Evolutionary conservation across 441 rosid species (phyloP), one percentile per base, ranked within the genome.

Genomic region (Croton laevigatus): DNA sequence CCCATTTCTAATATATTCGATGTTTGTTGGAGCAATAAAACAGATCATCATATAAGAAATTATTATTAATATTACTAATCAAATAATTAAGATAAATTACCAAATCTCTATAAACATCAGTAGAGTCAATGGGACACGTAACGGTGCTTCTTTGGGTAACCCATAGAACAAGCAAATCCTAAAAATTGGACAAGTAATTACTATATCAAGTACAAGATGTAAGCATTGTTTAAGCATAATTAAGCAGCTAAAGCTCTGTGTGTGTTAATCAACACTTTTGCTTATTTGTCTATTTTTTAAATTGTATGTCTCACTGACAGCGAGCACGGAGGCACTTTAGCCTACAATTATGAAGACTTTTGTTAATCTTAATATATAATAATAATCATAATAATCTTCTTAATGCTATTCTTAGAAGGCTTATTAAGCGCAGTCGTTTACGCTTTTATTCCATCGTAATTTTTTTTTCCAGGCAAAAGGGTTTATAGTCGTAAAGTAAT

Each of bases 41-140:
- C 76, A 19, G 63, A 71, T 65, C 71, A 10, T 37, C 59, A 57
- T n/a, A 62, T 69, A 9, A 44, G 45, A 71, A 49, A 68, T 51
- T 37, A 70, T 27, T 27, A 27, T 27, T 27, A 1, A 2, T 27
- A 27, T 27, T 27, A 59, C 62, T 23, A 32, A 8, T 11, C 7
- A 7, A 3, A 5, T 42, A 1, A 0, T 17, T 23, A 11, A 59
- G 45, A 61, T 48, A 36, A 79, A 40, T 71, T 14, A 52, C 68
- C 62, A 3, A 61, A 51, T 46, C 51, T 4, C 3, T 12, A 13
- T 54, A 20, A 19, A 6, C 19, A 75, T 36, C 11, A 20, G 8
- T 2, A 27, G 34, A 70, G 77, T 78, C 81, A 79, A 69, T 72
- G n/a, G 52, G 64, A 75, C 78, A 76, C 80, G 74, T 77, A 54